Percentiles rank a stretch among this genome's conserved stretches.
Conservation (phyloP, 225 moss, liverwort and hornwort genomes). For the Sphagnum tenellum region DNA sequence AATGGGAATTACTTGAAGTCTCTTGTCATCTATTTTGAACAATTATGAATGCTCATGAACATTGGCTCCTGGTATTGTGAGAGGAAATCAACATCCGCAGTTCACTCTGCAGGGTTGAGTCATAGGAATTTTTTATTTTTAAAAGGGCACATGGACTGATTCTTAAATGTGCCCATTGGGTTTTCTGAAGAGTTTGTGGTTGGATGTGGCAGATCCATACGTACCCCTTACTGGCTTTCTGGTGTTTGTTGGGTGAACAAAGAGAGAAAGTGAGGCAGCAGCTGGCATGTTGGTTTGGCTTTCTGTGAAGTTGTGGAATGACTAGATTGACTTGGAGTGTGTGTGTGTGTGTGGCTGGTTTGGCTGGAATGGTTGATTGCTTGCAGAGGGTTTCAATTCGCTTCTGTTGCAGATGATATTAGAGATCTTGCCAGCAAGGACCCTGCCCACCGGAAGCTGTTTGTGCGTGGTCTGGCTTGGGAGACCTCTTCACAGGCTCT, state of each 20-base stretch:
- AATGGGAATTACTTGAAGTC: too few species aligned
- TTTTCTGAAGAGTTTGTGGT: slow-evolving; percentile 4
- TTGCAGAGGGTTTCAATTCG: slow-evolving; percentile 99
- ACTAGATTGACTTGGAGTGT: slow-evolving; percentile 96
- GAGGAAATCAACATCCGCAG: too few species aligned
- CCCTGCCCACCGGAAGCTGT: slow-evolving; percentile 99
- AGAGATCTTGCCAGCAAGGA: slow-evolving; percentile 99
- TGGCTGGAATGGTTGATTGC: slow-evolving; percentile 87
- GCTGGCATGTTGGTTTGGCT: slow-evolving; percentile 8
- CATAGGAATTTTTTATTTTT: neutral
- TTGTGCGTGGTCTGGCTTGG: slow-evolving; percentile 99
- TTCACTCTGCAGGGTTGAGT: too few species aligned
- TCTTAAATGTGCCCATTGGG: neutral
- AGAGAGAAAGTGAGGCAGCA: slow-evolving; percentile 6
- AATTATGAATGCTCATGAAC: too few species aligned
- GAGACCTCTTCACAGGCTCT: slow-evolving; percentile 99
- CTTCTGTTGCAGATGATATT: slow-evolving; percentile 99
- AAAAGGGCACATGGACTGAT: neutral
- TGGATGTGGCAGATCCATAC: slow-evolving; percentile 5
- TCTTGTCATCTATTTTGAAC: too few species aligned
- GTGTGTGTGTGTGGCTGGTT: slow-evolving; percentile 30
- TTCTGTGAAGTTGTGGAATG: slow-evolving; percentile 16
- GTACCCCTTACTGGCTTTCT: slow-evolving; percentile 10
- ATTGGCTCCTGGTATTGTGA: too few species aligned
- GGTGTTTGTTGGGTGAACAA: slow-evolving; percentile 2